These are phyloP conservation scores for Metrosideros polymorpha DNA, from an alignment of 441 rosid genomes.

Conservation along the genomic window DNA sequence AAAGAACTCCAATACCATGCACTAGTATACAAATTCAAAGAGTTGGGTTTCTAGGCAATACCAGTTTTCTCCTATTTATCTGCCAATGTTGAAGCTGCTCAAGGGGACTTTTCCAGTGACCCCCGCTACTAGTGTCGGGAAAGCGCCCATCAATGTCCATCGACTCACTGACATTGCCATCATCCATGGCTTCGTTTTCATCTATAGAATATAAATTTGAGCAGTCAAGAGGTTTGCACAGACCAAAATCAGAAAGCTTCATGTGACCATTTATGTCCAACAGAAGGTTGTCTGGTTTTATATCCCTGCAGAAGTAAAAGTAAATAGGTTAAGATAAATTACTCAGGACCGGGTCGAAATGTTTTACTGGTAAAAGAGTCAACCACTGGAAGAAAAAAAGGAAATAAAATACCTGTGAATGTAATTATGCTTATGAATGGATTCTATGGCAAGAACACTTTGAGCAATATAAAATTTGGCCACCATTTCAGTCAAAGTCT, in stretches of 20 bases:
- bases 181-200: slow-evolving; percentile 11
- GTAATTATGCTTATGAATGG: slow-evolving; percentile 22
- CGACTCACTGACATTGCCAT: background rate
- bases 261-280: slow-evolving; percentile 17
- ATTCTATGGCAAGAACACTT: slow-evolving; percentile 20
- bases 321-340: background rate
- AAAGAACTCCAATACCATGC: background rate
- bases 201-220: slow-evolving; percentile 10
- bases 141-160: background rate
- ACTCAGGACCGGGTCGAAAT: background rate
- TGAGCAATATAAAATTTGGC: slow-evolving; percentile 18
- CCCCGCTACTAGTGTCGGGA: background rate
- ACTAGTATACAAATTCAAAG: background rate
- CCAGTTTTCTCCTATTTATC: slow-evolving; percentile 17
- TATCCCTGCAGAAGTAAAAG: slow-evolving; percentile 5
- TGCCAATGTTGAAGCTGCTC: slow-evolving; percentile 22
- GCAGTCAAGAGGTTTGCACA: slow-evolving; percentile 22
- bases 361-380: background rate
- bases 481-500: slow-evolving; percentile 18
- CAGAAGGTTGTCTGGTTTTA: slow-evolving; percentile 18
- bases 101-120: slow-evolving; percentile 3
- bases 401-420: slow-evolving; percentile 9
- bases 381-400: background rate
- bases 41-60: background rate
- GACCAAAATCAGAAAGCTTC: slow-evolving; percentile 21